phyloP scores from a whole-genome alignment of 352 stramenopile species.

The Phytopythium sindhum region DNA sequence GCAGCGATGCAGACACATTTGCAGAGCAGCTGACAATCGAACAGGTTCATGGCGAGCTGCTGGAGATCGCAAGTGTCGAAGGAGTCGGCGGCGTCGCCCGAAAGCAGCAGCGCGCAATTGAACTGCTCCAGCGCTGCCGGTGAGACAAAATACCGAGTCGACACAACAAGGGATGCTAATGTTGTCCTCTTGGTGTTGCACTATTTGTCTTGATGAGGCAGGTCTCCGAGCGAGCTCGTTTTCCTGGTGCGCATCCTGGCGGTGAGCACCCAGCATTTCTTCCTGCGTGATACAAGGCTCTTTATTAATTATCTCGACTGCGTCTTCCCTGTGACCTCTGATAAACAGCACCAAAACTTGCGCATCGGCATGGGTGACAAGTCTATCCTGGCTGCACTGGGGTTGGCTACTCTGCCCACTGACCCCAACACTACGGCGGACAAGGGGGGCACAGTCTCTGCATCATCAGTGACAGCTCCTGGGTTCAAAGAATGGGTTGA shows the following conservation, averaged over 20 bases:
- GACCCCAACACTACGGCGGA: not conserved
- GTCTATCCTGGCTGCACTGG: slow-evolving; percentile 67
- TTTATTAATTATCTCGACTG: not conserved
- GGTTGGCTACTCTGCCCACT: slow-evolving; percentile 28
- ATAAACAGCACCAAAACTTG: slow-evolving; percentile 70
- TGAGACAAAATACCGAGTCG: slow-evolving; percentile 8
- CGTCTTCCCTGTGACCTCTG: not conserved
- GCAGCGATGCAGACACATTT: slow-evolving; percentile 4
- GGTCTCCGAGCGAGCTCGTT: slow-evolving; percentile 51
- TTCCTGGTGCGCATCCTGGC: slow-evolving; percentile 72
- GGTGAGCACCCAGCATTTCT: slow-evolving; percentile 26
- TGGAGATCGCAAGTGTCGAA: slow-evolving; percentile 53
- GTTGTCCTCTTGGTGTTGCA: not conserved
- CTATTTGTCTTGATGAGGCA: slow-evolving; percentile 12
- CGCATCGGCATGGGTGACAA: slow-evolving; percentile 82
- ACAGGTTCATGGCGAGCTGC: slow-evolving; percentile 50
- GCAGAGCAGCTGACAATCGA: slow-evolving; percentile 29
- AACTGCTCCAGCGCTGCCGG: slow-evolving; percentile 52
- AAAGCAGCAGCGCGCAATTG: slow-evolving; percentile 62
- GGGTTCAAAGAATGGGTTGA: slow-evolving; percentile 45
- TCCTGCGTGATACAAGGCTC: not conserved
- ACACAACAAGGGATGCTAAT: not conserved
- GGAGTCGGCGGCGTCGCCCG: slow-evolving; percentile 47
- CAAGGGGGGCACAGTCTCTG: not conserved
- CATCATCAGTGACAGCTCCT: not conserved